Evolutionary conservation across 768 basidiomycete species (phyloP), one percentile per base, ranked within the genome.

Genomic region (Rhodotorula kratochvilovae): DNA sequence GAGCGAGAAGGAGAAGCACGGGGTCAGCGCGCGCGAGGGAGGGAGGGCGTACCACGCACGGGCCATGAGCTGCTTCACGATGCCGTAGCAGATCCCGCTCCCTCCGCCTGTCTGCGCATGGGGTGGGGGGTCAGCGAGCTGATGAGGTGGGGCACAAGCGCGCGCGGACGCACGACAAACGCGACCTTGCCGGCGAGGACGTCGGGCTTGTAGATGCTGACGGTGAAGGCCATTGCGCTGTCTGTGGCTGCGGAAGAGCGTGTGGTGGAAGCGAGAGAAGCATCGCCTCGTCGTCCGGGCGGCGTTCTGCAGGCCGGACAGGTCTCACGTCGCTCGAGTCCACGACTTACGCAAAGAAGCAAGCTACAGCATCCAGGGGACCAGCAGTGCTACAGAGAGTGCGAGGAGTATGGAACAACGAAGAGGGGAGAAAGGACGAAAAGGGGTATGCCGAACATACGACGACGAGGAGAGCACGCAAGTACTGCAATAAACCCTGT

Each of bases 71-170:
- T 88, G 85, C 78, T 91, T 86, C 46, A 89, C 90, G 89, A 95
- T 93, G 60, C 82, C 86, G 76, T 88, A 88, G 82, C 93, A 92
- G 81, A 99, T 97, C 25, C 94, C 95, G 68, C 90, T 90, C 4
- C 90, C 90, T 25, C 92, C 93, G 48, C 92, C 93, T 0, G 92
- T 95, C 72, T 57, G 43, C 15, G 19, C 27, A 17, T 4, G 31
- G 31, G 19, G 25, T 6, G 51, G 4, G 50, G 48, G 23, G 62
- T 46, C 31, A 23, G 29, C 29, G 55, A 21, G 46, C 43, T 31
- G 39, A 72, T 39, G 48, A 53, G 53, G 66, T n/a, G 42, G 61
- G 31, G 21, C 35, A 16, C 19, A 23, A 5, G 10, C 31, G 39
- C 16, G 3, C 6, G 45, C 13, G n/a, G 33, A 63, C 72, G 31